phyloP scores from a whole-genome alignment of 2,329 filamentous ascomycete genomes.

The Blastomyces emzantsi region DNA sequence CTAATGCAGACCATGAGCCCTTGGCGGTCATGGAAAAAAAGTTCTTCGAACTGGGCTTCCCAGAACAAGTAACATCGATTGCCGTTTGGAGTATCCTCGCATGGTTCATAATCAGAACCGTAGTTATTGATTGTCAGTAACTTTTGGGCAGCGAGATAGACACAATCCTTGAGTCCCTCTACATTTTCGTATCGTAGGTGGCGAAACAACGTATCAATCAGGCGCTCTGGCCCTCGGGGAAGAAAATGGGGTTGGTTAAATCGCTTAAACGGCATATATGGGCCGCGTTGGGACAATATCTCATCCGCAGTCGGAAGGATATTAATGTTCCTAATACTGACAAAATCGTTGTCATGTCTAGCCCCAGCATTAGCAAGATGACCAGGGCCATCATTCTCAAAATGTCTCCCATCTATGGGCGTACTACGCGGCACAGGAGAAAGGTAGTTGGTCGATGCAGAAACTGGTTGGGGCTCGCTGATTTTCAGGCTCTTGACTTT shows the following conservation, averaged over 20 bases:
- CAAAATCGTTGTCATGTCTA: slow-evolving; percentile 19
- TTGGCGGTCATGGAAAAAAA: slow-evolving; percentile 16
- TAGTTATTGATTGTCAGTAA: slow-evolving; percentile 3
- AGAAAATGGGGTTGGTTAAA: slow-evolving; percentile 14
- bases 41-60: slow-evolving; percentile 17
- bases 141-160: slow-evolving; percentile 19
- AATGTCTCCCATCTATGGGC: slow-evolving; percentile 8
- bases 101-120: slow-evolving; percentile 16
- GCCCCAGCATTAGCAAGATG: slow-evolving; percentile 17
- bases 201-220: slow-evolving; percentile 20
- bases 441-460: slow-evolving; percentile 13
- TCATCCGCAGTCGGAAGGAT: slow-evolving; percentile 22
- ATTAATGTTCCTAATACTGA: slow-evolving; percentile 17
- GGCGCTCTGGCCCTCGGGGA: slow-evolving; percentile 13
- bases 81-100: slow-evolving; percentile 15
- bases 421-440: slow-evolving; percentile 12
- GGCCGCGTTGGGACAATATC: slow-evolving; percentile 16
- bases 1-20: slow-evolving; percentile 21
- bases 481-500: background rate
- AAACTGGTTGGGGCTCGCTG: background rate
- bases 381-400: slow-evolving; percentile 24
- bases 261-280: slow-evolving; percentile 19
- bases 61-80: slow-evolving; percentile 17
- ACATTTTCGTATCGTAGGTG: slow-evolving; percentile 19
- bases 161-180: slow-evolving; percentile 18